Evolutionary conservation across 345 rosid species (phyloP), one percentile per base, ranked within the genome.

Genomic region (Chamaenerion angustifolium): DNA sequence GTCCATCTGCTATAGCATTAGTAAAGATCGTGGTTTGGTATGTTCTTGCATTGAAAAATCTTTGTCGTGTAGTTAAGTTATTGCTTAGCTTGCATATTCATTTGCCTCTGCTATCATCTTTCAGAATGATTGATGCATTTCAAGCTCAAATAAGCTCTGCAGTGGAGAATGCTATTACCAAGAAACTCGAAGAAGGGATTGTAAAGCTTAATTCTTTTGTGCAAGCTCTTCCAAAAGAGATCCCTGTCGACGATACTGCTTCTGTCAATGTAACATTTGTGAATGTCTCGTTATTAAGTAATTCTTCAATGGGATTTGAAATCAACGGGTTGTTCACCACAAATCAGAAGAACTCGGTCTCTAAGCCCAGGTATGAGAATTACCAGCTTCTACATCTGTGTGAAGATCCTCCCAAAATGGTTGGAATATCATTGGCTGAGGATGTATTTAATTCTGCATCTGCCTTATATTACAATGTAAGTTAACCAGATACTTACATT

Each of bases 401-500:
- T 68, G 53, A 70, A 35, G 80, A 68, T 60, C 70, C 81, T 50
- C 58, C 73, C 64, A 82, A 78, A 71, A 86, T 92, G 98, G 78
- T 92, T 45, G 95, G 95, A 45, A 86, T 92, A 58, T 76, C 94
- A 51, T 63, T 92, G 16, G 89, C 83, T 12, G 94, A 78, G 68
- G 93, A 81, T 43, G 93, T 92, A 16, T 84, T 92, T 59, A 78
- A 73, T 63, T 92, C 98, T 67, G 98, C 93, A 25, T 78, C 96
- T 46, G 75, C 83, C 52, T 70, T 86, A 52, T 92, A 92, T 68
- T 92, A 81, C 57, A 61, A 86, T 74, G 96, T 92, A 76, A 74
- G 98, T 71, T 65, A 45, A n/a, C 17, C 4, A 17, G 16, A 9
- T 8, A 12, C 17, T 45, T 12, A 10, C 15, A 8, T 40, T 4